A percentile compares a stretch with the other conserved stretches of the same genome.
Conservation (phyloP, 116 monocot species). For the Trichopus zeylanicus region DNA sequence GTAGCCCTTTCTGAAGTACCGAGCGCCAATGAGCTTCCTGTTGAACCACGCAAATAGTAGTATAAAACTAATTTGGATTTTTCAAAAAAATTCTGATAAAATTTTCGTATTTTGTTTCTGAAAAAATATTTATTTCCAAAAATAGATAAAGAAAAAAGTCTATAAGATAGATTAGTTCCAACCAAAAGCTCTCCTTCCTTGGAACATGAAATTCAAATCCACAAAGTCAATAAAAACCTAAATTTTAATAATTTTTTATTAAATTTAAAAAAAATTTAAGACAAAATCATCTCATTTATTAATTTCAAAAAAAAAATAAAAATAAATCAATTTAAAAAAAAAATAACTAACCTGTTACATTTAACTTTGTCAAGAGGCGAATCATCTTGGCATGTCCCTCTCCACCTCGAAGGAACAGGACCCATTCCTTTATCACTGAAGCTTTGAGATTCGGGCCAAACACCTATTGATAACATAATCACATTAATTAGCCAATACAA, state of each 20-base stretch:
- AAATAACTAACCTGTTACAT: constrained; percentile 55
- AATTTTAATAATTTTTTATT: no score
- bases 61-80: background rate
- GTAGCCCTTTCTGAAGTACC: constrained; percentile 58
- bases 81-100: no score
- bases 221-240: no score
- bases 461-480: constrained; percentile 2
- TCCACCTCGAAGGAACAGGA: constrained; percentile 24
- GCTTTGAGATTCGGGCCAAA: constrained; percentile 24
- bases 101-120: no score
- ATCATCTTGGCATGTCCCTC: constrained; percentile 50
- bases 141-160: no score
- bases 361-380: constrained; percentile 6
- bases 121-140: no score
- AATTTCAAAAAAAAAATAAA: no score
- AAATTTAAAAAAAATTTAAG: no score
- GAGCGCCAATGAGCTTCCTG: constrained; percentile 80
- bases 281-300: no score
- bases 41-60: background rate
- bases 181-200: no score
- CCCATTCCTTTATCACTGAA: constrained; percentile 18
- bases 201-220: no score
- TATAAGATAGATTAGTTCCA: no score
- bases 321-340: background rate
- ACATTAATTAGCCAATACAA: background rate